Base-by-base conservation (phyloP, 2,329 filamentous ascomycete species). In the Onygena corvina region DNA sequence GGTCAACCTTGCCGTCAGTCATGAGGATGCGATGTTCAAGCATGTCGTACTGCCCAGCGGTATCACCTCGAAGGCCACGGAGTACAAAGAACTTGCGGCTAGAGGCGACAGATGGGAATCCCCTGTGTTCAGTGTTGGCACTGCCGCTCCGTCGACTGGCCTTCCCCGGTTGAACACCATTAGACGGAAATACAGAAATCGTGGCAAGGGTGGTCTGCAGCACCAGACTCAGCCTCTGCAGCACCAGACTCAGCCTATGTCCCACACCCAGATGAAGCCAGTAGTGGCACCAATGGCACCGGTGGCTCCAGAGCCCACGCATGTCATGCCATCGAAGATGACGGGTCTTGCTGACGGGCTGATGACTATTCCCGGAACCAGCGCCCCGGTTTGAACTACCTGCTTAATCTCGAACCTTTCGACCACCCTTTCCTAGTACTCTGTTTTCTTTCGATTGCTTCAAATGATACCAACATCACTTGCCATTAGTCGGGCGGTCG, bases 61-160 rank as follows among this genome's bases (percentile, higher is more conserved):
- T 49, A 90, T 95, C 64, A 92, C 85, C 58, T 82, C 80, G 71
- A 95, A 94, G 78, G 89, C 90, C 7, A 93, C 86, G 20, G 87
- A 94, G 67, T 96, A 93, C 76, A 86, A 81, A 71, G 80, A 95
- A 18, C 76, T 94, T 51, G 86, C 90, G 6, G 74, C 73, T 57
- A 87, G 92, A 78, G 92, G 92, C 47, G 85, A 94, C 50, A 83
- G 81, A 66, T 98, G 92, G 92, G 84, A 94, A 74, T 93, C 85
- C 53, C 87, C 90, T 7, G 80, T 98, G 60, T 98, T 98, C 73
- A 83, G 80, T 52, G 83, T 96, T 58, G 90, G 92, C 44, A 76
- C 71, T 36, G 88, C 89, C 8, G 73, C 77, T 49, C 81, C 83
- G 68, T 87, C 85, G 35, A 75, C 69, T 20, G 77, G 84, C 60